phyloP scores from a whole-genome alignment of 495 filamentous ascomycete species.

The Sabuloglossum arenarium region DNA sequence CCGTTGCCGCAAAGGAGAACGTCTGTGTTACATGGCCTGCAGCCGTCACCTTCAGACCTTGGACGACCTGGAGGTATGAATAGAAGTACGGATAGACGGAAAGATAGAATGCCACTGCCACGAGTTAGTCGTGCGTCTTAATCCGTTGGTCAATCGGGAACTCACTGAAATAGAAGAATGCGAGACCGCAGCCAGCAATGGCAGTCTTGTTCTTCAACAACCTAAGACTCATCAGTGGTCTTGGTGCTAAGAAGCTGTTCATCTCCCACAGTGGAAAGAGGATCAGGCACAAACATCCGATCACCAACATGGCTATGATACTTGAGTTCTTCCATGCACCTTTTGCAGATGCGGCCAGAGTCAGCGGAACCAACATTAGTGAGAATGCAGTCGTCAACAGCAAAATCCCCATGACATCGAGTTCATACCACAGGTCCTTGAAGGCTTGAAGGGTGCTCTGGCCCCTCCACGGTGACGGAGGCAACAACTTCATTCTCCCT shows the following conservation, averaged over 20 bases:
- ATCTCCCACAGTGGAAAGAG: constrained; percentile 37
- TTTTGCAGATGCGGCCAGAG: constrained; percentile 23
- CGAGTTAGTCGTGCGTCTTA: not conserved
- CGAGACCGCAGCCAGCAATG: constrained; percentile 36
- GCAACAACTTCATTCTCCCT: constrained; percentile 22
- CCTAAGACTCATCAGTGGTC: constrained; percentile 36
- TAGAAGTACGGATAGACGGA: constrained; percentile 31
- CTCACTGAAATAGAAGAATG: constrained; percentile 10
- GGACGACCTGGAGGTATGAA: constrained; percentile 54
- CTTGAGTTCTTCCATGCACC: constrained; percentile 27
- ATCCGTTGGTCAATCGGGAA: not conserved
- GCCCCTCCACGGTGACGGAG: not conserved
- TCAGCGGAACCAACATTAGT: constrained; percentile 44
- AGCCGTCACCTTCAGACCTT: constrained; percentile 9
- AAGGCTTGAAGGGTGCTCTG: not conserved
- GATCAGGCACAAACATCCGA: constrained; percentile 33
- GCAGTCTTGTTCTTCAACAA: constrained; percentile 44
- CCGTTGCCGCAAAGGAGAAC: constrained; percentile 48
- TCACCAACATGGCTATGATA: constrained; percentile 34
- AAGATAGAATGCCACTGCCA: constrained; percentile 3
- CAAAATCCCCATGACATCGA: constrained; percentile 36
- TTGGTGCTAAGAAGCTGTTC: constrained; percentile 25
- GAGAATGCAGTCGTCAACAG: constrained; percentile 35
- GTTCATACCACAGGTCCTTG: constrained; percentile 22
- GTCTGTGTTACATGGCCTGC: constrained; percentile 48